Conservation (phyloP, 352 stramenopile genomes). For the Phytopythium helicoides region DNA sequence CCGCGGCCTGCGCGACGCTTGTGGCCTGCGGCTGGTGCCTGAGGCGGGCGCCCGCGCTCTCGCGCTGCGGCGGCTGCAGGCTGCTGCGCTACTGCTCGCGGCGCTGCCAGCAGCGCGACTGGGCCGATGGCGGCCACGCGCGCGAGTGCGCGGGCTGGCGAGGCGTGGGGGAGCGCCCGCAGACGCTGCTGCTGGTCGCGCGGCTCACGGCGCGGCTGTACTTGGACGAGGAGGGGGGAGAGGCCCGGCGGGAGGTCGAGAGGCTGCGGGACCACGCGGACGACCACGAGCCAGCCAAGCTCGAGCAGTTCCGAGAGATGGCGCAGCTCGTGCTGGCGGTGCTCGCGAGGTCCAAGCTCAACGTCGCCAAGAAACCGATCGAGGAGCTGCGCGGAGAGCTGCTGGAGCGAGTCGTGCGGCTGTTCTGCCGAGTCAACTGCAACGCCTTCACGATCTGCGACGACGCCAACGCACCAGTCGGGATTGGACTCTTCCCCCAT, state of each 20-base stretch:
- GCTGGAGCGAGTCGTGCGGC: constrained; percentile 30
- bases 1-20: constrained; percentile 32
- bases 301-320: constrained; percentile 52
- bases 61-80: constrained; percentile 56
- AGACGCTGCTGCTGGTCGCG: constrained; percentile 56
- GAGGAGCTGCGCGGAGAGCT: constrained; percentile 28
- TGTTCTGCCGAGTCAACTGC: constrained; percentile 77
- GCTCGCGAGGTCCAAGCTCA: constrained; percentile 43
- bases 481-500: constrained; percentile 61
- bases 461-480: constrained; percentile 39
- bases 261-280: constrained; percentile 41
- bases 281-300: constrained; percentile 38
- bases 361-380: constrained; percentile 12
- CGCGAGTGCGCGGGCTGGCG: constrained; percentile 52
- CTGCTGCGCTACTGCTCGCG: constrained; percentile 63
- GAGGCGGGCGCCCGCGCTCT: constrained; percentile 1
- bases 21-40: constrained; percentile 60
- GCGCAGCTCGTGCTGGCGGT: constrained; percentile 53
- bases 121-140: constrained; percentile 33
- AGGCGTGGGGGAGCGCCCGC: constrained; percentile 21
- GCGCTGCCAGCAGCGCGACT: constrained; percentile 63
- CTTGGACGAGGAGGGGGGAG: constrained; percentile 4
- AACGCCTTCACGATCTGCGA: constrained; percentile 76
- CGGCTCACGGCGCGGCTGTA: constrained; percentile 39
- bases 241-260: constrained; percentile 22